A percentile compares a stretch with the other conserved stretches of the same genome.
phyloP scores from a whole-genome alignment of 2,329 filamentous ascomycete genomes.

The Trematosphaeria pertusa region DNA sequence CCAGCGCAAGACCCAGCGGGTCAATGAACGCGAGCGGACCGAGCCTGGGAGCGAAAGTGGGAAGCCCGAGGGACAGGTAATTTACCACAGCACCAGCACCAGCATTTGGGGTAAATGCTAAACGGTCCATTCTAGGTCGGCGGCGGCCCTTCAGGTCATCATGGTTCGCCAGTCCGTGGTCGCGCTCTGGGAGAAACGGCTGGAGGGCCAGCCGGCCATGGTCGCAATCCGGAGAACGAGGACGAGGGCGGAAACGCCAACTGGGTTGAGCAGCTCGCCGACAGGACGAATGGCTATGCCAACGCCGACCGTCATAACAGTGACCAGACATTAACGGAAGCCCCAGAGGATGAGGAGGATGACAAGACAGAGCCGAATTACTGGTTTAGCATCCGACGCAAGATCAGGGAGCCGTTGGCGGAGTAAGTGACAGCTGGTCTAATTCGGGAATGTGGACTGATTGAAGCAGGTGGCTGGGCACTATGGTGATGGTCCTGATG shows the following conservation, averaged over 20 bases:
- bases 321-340: conserved; percentile 9
- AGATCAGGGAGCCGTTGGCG: conserved; percentile 19
- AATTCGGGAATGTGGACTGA: neutral
- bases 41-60: conserved; percentile 8
- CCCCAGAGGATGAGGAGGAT: conserved; percentile 1
- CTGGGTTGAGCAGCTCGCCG: conserved; percentile 14
- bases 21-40: conserved; percentile 1
- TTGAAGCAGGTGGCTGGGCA: conserved; percentile 9
- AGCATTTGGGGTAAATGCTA: neutral
- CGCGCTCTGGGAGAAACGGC: conserved; percentile 7
- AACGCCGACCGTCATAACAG: conserved; percentile 9
- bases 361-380: conserved; percentile 15
- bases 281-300: conserved; percentile 1
- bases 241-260: conserved; percentile 13
- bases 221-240: conserved; percentile 15
- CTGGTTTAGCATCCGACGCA: conserved; percentile 21
- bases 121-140: conserved; percentile 5
- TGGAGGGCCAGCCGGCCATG: conserved; percentile 13
- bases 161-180: conserved; percentile 9
- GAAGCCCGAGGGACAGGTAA: conserved; percentile 8
- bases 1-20: conserved; percentile 1
- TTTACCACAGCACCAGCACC: neutral
- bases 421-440: conserved; percentile 10
- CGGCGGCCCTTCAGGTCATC: conserved; percentile 8
- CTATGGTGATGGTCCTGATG: conserved; percentile 14